Conservation (phyloP, 306 rosid species). For the Mimosa bimucronata region DNA sequence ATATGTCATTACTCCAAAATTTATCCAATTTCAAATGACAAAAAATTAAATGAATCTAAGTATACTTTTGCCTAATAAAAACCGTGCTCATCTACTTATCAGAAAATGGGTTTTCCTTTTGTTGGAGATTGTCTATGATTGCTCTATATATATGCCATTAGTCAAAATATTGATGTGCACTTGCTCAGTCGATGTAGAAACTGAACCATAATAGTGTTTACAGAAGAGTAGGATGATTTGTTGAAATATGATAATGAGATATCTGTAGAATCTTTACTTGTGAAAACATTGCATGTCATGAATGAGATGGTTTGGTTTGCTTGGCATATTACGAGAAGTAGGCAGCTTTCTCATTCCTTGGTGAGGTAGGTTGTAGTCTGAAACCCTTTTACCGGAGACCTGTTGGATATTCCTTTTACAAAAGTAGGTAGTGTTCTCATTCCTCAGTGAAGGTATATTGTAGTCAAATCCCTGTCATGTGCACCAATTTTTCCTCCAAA, state of each 20-base stretch:
- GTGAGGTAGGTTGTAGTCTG: not conserved
- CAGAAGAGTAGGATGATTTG: not conserved
- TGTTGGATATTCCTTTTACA: not conserved
- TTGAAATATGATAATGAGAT: slow-evolving; percentile 15
- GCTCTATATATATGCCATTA: not conserved
- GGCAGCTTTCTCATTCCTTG: not conserved
- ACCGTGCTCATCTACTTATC: not conserved
- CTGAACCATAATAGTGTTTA: not conserved
- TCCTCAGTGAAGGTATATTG: not conserved
- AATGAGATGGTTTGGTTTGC: not conserved
- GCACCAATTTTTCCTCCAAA: not conserved
- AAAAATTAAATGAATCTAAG: too few relatives aligned
- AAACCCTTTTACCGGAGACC: not conserved
- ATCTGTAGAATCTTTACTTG: not conserved
- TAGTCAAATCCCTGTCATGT: not conserved
- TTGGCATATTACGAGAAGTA: not conserved
- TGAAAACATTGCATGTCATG: not conserved
- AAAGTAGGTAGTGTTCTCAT: not conserved
- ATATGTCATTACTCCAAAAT: not conserved
- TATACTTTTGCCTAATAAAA: not conserved
- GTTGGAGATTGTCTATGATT: not conserved
- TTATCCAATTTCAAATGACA: not conserved
- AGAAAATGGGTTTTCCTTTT: not conserved
- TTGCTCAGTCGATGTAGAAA: not conserved
- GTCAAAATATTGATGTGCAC: not conserved